Percentiles rank a stretch among this genome's conserved stretches.
Evolutionary conservation across 148 eudicot species (phyloP).

Genomic region (Nepenthes mirabilis): DNA sequence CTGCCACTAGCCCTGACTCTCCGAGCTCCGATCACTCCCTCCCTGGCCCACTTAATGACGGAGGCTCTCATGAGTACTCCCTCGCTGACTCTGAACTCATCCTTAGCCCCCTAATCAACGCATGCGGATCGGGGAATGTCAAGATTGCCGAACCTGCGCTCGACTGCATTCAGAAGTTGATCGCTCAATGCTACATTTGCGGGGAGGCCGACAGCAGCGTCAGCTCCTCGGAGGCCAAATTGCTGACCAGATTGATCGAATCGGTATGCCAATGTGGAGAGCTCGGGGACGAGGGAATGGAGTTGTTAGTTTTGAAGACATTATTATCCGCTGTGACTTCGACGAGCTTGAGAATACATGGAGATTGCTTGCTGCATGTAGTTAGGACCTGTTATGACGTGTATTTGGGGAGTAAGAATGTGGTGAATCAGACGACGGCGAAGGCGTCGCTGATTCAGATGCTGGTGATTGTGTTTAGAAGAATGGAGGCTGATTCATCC

Average conservation of each 20-base stretch:
- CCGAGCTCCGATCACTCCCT: constrained; percentile 21
- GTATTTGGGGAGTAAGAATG: constrained; percentile 67
- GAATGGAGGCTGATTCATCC: constrained; percentile 97
- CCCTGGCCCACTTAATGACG: constrained; percentile 52
- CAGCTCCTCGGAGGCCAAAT: constrained; percentile 35
- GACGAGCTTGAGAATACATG: constrained; percentile 56
- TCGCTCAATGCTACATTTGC: constrained; percentile 59
- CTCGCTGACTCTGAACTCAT: constrained; percentile 56
- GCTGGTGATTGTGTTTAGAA: constrained; percentile 84
- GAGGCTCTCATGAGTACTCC: constrained; percentile 32
- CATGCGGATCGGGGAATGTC: constrained; percentile 36
- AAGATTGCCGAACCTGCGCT: constrained; percentile 67
- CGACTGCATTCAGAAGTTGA: constrained; percentile 58
- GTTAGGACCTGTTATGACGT: constrained; percentile 86
- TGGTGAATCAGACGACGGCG: constrained; percentile 90
- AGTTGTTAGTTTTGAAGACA: constrained; percentile 62
- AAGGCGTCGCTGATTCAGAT: constrained; percentile 91
- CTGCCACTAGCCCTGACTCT: constrained; percentile 15
- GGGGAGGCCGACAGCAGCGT: constrained; percentile 68
- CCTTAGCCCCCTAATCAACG: constrained; percentile 53
- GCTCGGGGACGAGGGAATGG: constrained; percentile 41
- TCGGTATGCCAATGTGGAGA: constrained; percentile 65
- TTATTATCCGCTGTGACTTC: constrained; percentile 71
- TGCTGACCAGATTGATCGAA: constrained; percentile 43
- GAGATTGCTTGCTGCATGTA: constrained; percentile 70